Base-by-base conservation (phyloP, 495 filamentous ascomycete genomes). In the Neurospora cerealis region DNA sequence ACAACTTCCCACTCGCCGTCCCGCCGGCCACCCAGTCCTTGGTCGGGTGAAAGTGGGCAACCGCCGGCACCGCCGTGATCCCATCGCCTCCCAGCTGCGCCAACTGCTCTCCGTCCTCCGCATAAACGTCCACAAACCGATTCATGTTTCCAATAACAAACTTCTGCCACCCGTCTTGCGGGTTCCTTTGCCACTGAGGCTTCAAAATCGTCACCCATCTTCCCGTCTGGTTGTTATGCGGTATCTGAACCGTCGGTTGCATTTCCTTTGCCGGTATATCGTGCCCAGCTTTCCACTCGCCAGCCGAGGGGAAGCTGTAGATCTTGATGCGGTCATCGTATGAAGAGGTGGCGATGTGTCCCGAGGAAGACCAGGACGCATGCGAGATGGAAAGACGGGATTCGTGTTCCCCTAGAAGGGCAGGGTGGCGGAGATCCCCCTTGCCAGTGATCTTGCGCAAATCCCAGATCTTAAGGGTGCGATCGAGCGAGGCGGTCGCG, bases 101-200 rank as follows among this genome's bases (percentile, higher is more conserved):
- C 41, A 99, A 85, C 81, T 98, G 95, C 78, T 96, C 90, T 3
- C 96, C 96, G 40, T 89, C 85, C 11, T 87, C 83, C 15, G 90
- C 91, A 81, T 91, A 98, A 8, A 99, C 88, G 80, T 99, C 96
- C 4, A 98, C 92, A 75, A 97, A 98, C 24, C 96, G 90, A 79
- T 97, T 97, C 96, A 98, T 98, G 79, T 97, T 98, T 1, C 93
- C 96, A 73, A 99, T 95, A 62, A 90, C 94, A 81, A 98, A 93
- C 69, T 93, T 92, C 72, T 97, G 91, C 7, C 94, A 88, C 34
- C 89, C 89, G 69, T 94, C 92, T 44, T 86, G 84, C 0, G 96
- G 96, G 70, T 87, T 88, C 24, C 86, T 80, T 81, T 98, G 96
- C 96, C 96, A 99, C 76, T 97, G 93, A 5, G 96, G 91, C 71